Evolutionary conservation across 805 yeast genomes (phyloP).

Genomic region (Zygosaccharomyces bailii): DNA sequence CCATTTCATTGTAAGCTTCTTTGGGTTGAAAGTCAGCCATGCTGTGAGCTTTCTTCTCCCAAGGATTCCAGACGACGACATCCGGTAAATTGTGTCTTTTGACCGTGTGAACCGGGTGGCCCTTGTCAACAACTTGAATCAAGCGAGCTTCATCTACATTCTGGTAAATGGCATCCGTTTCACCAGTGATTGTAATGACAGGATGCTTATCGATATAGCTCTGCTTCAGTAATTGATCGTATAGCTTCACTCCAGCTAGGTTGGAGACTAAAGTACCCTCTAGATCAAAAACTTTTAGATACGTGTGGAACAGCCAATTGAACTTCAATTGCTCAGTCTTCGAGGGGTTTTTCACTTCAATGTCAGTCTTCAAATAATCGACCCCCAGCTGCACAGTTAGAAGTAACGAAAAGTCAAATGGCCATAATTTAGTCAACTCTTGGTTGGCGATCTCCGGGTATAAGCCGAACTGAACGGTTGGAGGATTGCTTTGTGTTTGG

Average conservation of each 20-base stretch:
- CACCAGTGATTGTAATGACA: slow-evolving; percentile 66
- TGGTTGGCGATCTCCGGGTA: slow-evolving; percentile 77
- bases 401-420: slow-evolving; percentile 70
- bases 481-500: slow-evolving; percentile 63
- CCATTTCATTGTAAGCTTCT: slow-evolving; percentile 77
- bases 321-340: slow-evolving; percentile 58
- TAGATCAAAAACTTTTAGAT: slow-evolving; percentile 70
- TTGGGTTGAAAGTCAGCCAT: slow-evolving; percentile 91
- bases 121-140: slow-evolving; percentile 66
- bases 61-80: slow-evolving; percentile 96
- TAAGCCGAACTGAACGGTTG: slow-evolving; percentile 85
- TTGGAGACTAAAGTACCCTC: slow-evolving; percentile 76
- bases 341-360: slow-evolving; percentile 75
- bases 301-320: slow-evolving; percentile 95
- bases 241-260: slow-evolving; percentile 65
- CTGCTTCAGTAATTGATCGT: slow-evolving; percentile 69
- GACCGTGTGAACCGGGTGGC: slow-evolving; percentile 66
- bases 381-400: slow-evolving; percentile 60
- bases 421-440: slow-evolving; percentile 61
- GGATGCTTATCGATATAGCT: slow-evolving; percentile 71
- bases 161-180: slow-evolving; percentile 81
- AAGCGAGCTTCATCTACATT: slow-evolving; percentile 51
- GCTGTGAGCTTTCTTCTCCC: slow-evolving; percentile 76
- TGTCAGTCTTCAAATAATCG: slow-evolving; percentile 58
- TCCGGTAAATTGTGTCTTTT: slow-evolving; percentile 60